Evolutionary conservation across 129 eudicot genomes (phyloP).

Genomic region (Saposhnikovia divaricata): DNA sequence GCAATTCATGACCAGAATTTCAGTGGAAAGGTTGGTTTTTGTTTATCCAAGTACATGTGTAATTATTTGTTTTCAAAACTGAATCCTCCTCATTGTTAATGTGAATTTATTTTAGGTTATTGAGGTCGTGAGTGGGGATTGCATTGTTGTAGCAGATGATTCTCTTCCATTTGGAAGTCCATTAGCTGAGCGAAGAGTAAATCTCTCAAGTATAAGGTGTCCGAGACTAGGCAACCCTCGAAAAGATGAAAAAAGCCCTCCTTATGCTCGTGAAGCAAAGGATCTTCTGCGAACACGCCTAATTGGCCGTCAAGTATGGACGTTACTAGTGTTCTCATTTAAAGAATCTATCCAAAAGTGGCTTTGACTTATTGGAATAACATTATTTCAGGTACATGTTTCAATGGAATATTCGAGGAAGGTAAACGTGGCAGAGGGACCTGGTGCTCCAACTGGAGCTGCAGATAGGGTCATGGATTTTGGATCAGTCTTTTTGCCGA

Average conservation of each 20-base stretch:
- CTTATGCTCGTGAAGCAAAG: slow-evolving; percentile 92
- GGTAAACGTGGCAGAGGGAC: slow-evolving; percentile 59
- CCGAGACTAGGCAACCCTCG: slow-evolving; percentile 87
- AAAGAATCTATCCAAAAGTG: background rate
- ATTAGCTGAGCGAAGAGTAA: slow-evolving; percentile 86
- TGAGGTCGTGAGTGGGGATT: slow-evolving; percentile 95
- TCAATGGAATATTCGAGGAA: slow-evolving; percentile 97
- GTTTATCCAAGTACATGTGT: background rate
- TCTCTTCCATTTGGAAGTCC: slow-evolving; percentile 90
- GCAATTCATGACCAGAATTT: slow-evolving; percentile 88
- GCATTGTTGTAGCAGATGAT: slow-evolving; percentile 89
- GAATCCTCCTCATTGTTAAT: background rate
- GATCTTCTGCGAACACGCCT: slow-evolving; percentile 58
- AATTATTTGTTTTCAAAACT: background rate
- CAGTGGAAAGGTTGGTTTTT: slow-evolving; percentile 68
- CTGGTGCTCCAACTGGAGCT: slow-evolving; percentile 43
- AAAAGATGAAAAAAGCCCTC: slow-evolving; percentile 63
- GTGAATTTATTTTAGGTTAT: slow-evolving; percentile 49
- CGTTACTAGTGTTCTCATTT: background rate
- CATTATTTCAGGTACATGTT: slow-evolving; percentile 69
- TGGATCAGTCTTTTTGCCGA: slow-evolving; percentile 75
- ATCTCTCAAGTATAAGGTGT: slow-evolving; percentile 90
- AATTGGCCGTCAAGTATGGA: slow-evolving; percentile 6
- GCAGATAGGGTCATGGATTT: slow-evolving; percentile 93
- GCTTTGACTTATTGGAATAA: slow-evolving; percentile 6